Percentiles rank a stretch among this genome's conserved stretches.
Conservation (phyloP, 331 rosid genomes). For the Quercus lobata region DNA sequence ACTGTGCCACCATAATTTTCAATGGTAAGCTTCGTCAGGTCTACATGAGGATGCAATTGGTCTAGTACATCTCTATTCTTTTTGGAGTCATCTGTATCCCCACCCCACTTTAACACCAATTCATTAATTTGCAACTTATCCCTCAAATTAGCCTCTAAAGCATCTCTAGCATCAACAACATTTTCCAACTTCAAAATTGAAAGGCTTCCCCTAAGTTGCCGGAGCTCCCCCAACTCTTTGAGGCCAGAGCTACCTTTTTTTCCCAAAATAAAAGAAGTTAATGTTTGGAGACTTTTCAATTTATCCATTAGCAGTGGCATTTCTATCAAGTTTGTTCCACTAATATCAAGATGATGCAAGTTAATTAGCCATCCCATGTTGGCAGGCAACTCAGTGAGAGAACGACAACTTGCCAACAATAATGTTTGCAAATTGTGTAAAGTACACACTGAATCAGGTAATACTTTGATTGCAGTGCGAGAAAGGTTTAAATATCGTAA, state of each 20-base stretch:
- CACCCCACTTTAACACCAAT: constrained; percentile 23
- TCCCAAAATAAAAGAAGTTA: constrained; percentile 6
- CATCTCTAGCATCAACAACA: constrained; percentile 9
- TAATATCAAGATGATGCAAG: constrained; percentile 15
- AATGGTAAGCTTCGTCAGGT: constrained; percentile 12
- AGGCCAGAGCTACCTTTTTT: constrained; percentile 1
- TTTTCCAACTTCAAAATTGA: not conserved
- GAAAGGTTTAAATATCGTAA: constrained; percentile 13
- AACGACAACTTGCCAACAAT: constrained; percentile 7
- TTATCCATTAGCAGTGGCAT: not conserved
- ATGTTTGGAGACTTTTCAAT: constrained; percentile 6
- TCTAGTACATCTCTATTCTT: constrained; percentile 11
- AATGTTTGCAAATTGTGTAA: constrained; percentile 7
- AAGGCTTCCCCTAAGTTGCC: not conserved
- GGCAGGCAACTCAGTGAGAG: constrained; percentile 7
- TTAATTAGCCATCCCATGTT: constrained; percentile 8
- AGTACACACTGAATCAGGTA: constrained; percentile 13
- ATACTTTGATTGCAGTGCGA: constrained; percentile 9
- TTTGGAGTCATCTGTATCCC: not conserved
- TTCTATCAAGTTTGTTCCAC: not conserved
- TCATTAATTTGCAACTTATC: constrained; percentile 14
- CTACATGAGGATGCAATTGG: constrained; percentile 9
- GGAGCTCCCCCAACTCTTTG: not conserved
- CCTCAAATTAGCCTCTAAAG: constrained; percentile 16
- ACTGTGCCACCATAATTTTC: constrained; percentile 27